Base-by-base conservation (phyloP, 2,329 filamentous ascomycete genomes). In the Sporothrix brunneoviolacea region DNA sequence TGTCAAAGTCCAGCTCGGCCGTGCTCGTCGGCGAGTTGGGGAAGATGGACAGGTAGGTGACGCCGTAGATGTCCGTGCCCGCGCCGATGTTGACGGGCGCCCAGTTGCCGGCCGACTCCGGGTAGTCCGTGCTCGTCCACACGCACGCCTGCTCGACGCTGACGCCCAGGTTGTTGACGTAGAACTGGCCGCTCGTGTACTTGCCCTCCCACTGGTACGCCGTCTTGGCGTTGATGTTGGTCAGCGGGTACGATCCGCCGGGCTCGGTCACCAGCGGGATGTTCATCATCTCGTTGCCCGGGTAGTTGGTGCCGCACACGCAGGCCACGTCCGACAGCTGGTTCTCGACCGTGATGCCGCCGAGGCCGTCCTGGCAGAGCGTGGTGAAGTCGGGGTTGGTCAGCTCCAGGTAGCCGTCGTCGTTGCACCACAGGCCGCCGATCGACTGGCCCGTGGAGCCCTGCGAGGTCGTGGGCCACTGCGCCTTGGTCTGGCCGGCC, bases 261-360 rank as follows among this genome's bases (percentile, higher is more conserved):
- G 86, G 70, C 5, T 68, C 58, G 38, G 84, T 75, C 52, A 80
- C 70, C 41, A 91, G 71, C 40, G 91, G 88, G 53, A 97, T 78
- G 49, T 86, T 88, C 82, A 95, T 91, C 60, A 76, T 76, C 73
- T 98, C 93, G 53, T 83, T 90, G 64, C 90, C 91, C 55, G 93
- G 93, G 71, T 98, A 98, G 68, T 96, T 90, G 58, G 93, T 97
- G 68, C 89, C 89, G 81, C 93, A 98, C 59, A 95, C 79, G 39
- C 85, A 78, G 24, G 88, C 84, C 38, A 77, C 70, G 33, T 79
- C 64, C 44, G 68, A 63, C 30, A 96, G 75, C 50, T 84, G 81
- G 76, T 95, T 98, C 67, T 83, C 64, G 54, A 95, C 79, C 53
- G 75, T 74, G 58, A 96, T 79, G 57, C 83, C 80, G 36, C 82